A percentile compares a stretch with the other conserved stretches of the same genome.
These are phyloP conservation scores for Albifimbria verrucaria DNA, from an alignment of 2,329 filamentous ascomycete species.

Conservation along the genomic window DNA sequence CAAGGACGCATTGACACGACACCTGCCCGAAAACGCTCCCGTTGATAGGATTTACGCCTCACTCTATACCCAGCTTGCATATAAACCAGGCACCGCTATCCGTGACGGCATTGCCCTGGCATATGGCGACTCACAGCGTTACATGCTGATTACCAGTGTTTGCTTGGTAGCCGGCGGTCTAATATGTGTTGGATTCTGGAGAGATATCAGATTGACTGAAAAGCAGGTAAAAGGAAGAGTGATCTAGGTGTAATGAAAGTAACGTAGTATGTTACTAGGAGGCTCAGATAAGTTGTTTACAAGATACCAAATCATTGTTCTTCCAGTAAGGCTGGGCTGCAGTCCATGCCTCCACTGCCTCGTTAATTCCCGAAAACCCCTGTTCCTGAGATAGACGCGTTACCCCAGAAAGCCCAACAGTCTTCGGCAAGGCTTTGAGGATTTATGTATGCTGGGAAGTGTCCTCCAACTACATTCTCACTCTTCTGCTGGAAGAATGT, in stretches of 20 bases:
- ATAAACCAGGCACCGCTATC: conserved; percentile 44
- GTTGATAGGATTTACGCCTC: conserved; percentile 42
- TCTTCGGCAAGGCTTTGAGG: background rate
- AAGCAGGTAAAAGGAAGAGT: conserved; percentile 24
- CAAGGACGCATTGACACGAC: conserved; percentile 42
- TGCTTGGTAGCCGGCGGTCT: conserved; percentile 21
- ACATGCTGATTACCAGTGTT: conserved; percentile 49
- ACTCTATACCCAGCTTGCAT: conserved; percentile 52
- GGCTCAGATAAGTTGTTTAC: no score
- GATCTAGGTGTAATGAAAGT: no score
- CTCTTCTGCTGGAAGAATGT: background rate
- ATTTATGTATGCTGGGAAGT: background rate
- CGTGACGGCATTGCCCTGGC: conserved; percentile 56
- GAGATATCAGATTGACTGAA: conserved; percentile 42
- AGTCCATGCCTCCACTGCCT: no score
- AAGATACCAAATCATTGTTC: no score
- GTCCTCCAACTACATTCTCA: background rate
- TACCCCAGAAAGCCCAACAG: background rate
- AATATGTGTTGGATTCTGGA: conserved; percentile 36
- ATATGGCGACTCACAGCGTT: conserved; percentile 52
- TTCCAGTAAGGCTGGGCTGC: no score
- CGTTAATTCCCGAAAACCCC: background rate
- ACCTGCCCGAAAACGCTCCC: conserved; percentile 43
- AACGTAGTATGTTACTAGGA: no score
- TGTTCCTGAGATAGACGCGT: background rate